Conservation (phyloP, 805 yeast species). For the Jamesozyma spencerorum region DNA sequence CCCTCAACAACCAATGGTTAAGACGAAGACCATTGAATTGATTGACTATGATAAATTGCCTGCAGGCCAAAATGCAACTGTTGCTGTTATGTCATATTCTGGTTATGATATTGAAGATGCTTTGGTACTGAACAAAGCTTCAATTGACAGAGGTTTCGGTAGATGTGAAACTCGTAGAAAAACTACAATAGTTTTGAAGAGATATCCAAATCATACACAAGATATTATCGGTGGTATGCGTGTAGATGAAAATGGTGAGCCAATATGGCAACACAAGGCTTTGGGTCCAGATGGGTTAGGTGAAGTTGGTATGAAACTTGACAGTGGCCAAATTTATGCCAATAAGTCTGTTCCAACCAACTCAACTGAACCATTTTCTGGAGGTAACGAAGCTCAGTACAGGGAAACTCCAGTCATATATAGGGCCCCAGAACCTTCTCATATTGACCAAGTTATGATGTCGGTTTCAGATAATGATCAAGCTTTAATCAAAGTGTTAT, state of each 20-base stretch:
- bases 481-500: conserved; percentile 80
- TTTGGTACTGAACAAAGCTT: conserved; percentile 82
- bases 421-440: conserved; percentile 91
- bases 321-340: conserved; percentile 87
- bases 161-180: conserved; percentile 93
- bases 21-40: conserved; percentile 90
- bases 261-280: conserved; percentile 77
- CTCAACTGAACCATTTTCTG: conserved; percentile 40
- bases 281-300: conserved; percentile 94
- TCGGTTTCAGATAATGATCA: conserved; percentile 92
- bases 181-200: conserved; percentile 78
- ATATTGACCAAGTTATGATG: conserved; percentile 96
- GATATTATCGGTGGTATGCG: conserved; percentile 90
- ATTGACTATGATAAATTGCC: conserved; percentile 94
- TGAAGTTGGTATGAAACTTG: conserved; percentile 86
- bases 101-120: conserved; percentile 99
- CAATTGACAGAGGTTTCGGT: conserved; percentile 94
- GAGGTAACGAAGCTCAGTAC: conserved; percentile 41
- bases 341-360: conserved; percentile 89
- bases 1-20: conserved; percentile 99
- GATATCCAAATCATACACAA: conserved; percentile 88
- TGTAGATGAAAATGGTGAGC: conserved; percentile 69
- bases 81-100: conserved; percentile 97
- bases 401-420: conserved; percentile 87
- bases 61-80: conserved; percentile 98